Evolutionary conservation across 139 green algal genomes (phyloP), one percentile per base, ranked within the genome.

Genomic region (Chlorella sp.): DNA sequence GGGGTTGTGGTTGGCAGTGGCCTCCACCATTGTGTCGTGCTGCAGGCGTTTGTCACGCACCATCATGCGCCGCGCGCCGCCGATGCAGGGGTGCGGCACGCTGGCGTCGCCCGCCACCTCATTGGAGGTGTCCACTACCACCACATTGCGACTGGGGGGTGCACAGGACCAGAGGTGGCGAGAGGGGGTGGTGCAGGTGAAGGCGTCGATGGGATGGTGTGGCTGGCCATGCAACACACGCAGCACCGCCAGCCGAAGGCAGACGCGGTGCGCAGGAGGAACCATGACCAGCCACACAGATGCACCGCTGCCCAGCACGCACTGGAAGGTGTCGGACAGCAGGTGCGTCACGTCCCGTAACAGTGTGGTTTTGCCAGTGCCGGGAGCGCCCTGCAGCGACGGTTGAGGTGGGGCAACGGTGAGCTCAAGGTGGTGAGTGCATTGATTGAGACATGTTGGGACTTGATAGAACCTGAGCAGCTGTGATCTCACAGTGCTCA

Each of bases 121-220:
- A 65, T 99, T 99, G 65, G 82, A 93, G 0, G 96, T 99, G 90
- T 99, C 96, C 40, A 99, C 94, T 16, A 98, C 89, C 17, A 98
- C 89, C 26, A 98, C 95, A 9, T 94, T 64, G 60, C 76, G 84
- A 16, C 73, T 76, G 70, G 24, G 28, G 5, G 8, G 2, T 40
- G 41, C 1, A 38, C 6, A 28, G 24, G n/a, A n/a, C n/a, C 26
- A 38, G 41, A 44, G 70, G 69, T 22, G n/a, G 20, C 0, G 40
- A 7, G 20, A 22, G 41, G 41, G 40, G 16, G 51, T 60, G 51
- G 51, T 11, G 51, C 51, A 60, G 11, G n/a, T n/a, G n/a, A n/a
- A n/a, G n/a, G n/a, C n/a, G n/a, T n/a, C n/a, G n/a, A n/a, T n/a
- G n/a, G n/a, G n/a, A n/a, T n/a, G n/a, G n/a, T n/a, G n/a, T n/a